These are phyloP conservation scores for Picochlorum costavermella DNA, from an alignment of 139 green algal genomes.

Conservation along the genomic window DNA sequence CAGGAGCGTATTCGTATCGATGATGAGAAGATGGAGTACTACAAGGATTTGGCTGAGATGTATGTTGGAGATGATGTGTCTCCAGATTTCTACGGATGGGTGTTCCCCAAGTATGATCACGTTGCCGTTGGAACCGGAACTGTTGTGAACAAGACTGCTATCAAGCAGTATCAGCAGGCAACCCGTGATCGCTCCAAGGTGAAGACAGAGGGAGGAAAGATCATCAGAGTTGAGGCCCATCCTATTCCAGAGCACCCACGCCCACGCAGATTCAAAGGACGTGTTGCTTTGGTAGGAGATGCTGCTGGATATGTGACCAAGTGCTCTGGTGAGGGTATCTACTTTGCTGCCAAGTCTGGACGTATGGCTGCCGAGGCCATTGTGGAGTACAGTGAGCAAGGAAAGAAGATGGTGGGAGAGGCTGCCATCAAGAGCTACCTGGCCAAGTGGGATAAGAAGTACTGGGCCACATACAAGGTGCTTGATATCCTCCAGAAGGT, in stretches of 20 bases:
- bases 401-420: slow-evolving; percentile 80
- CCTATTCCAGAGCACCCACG: slow-evolving; percentile 96
- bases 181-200: slow-evolving; percentile 64
- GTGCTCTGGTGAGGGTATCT: slow-evolving; percentile 96
- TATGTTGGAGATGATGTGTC: slow-evolving; percentile 99
- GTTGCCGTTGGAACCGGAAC: slow-evolving; percentile 97
- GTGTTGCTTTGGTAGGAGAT: slow-evolving; percentile 88
- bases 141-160: slow-evolving; percentile 98
- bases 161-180: slow-evolving; percentile 99
- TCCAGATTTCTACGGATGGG: slow-evolving; percentile 99
- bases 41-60: slow-evolving; percentile 99
- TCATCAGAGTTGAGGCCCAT: slow-evolving; percentile 97
- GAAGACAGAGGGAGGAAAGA: slow-evolving; percentile 95
- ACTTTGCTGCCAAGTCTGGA: slow-evolving; percentile 98
- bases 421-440: slow-evolving; percentile 85
- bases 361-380: slow-evolving; percentile 97
- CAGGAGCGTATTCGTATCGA: slow-evolving; percentile 92
- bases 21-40: slow-evolving; percentile 99
- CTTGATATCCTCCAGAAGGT: slow-evolving; percentile 99
- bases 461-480: slow-evolving; percentile 99
- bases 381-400: slow-evolving; percentile 61
- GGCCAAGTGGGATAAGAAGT: slow-evolving; percentile 96
- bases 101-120: slow-evolving; percentile 99
- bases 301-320: slow-evolving; percentile 97
- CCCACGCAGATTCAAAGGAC: slow-evolving; percentile 67